A percentile compares a stretch with the other conserved stretches of the same genome.
phyloP scores from a whole-genome alignment of 2,329 filamentous ascomycete species.

The Monosporascus sp. region DNA sequence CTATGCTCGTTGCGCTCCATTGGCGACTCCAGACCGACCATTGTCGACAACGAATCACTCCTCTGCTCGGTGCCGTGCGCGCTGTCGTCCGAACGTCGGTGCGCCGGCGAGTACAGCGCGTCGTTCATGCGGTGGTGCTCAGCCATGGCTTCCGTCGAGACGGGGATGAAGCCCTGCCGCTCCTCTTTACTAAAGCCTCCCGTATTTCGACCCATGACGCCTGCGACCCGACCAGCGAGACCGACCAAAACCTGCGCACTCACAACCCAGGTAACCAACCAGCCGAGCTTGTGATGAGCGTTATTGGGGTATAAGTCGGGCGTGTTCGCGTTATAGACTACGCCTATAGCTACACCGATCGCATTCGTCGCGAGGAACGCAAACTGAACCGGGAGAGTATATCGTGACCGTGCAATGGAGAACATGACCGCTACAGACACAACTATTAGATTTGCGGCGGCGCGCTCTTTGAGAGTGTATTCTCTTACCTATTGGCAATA shows the following conservation, averaged over 20 bases:
- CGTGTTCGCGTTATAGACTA: slow-evolving; percentile 73
- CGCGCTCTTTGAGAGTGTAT: background rate
- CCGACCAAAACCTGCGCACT: slow-evolving; percentile 65
- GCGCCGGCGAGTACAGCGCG: slow-evolving; percentile 28
- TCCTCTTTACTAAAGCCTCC: slow-evolving; percentile 33
- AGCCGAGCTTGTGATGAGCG: slow-evolving; percentile 83
- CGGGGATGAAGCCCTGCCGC: slow-evolving; percentile 55
- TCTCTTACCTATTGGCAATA: slow-evolving; percentile 60
- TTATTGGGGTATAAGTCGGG: slow-evolving; percentile 85
- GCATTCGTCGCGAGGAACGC: slow-evolving; percentile 60
- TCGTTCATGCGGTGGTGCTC: slow-evolving; percentile 43
- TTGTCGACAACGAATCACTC: slow-evolving; percentile 60
- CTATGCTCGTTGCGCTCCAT: slow-evolving; percentile 31
- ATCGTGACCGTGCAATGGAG: slow-evolving; percentile 73
- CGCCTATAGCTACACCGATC: slow-evolving; percentile 58
- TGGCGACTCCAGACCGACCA: slow-evolving; percentile 40
- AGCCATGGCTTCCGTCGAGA: slow-evolving; percentile 51
- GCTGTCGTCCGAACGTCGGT: slow-evolving; percentile 65
- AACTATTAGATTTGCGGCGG: slow-evolving; percentile 8
- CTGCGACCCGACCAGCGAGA: slow-evolving; percentile 56
- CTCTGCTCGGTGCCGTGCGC: slow-evolving; percentile 63
- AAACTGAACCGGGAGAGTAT: slow-evolving; percentile 65
- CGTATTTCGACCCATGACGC: slow-evolving; percentile 27
- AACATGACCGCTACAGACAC: slow-evolving; percentile 67
- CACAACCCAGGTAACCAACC: slow-evolving; percentile 71